Evolutionary conservation across 2,329 filamentous ascomycete species (phyloP), one percentile per base, ranked within the genome.

Genomic region (Colletotrichum aenigma): DNA sequence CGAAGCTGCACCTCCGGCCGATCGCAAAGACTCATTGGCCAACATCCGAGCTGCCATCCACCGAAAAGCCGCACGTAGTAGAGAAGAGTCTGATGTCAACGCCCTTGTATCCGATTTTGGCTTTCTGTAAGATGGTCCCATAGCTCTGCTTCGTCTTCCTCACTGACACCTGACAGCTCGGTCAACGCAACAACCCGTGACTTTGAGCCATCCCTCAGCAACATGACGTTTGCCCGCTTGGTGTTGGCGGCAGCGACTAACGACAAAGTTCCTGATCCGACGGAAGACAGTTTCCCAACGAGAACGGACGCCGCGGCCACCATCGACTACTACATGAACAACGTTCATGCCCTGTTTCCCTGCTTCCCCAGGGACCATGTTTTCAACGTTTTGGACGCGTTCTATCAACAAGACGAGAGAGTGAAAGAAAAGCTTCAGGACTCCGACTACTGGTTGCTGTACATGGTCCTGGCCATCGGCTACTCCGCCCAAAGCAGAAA

Each of bases 111-210:
- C 96, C 1, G 96, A 98, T 81, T 98, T 98, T 88, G 96, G 96
- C 70, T 96, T 95, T 81, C 86, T 98, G 93, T 97, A 93, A 83
- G 32, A 26, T 61, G 56, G 58, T 73, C 62, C 5, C 55, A 62
- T 69, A 61, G 4, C 15, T 21, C 62, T 18, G 13, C 52, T 32
- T 15, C 61, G 65, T 24, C 26, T 28, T 43, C 36, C 43, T 55
- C 28, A 65, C 55, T 64, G 65, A 76, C 38, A 74, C 38, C 18
- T 43, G 65, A 18, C 80, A 97, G 95, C 71, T 95, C 96, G 7
- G 95, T 99, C 81, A 98, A 98, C 86, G 96, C 97, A 32, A 98
- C 96, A 0, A 96, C 96, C 2, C 91, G 96, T 81, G 97, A 98
- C 84, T 98, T 98, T 81, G 95, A 98, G 83, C 94, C 95, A 10